Evolutionary conservation across 495 filamentous ascomycete genomes (phyloP), one percentile per base, ranked within the genome.

Genomic region (Xylaria cubensis): DNA sequence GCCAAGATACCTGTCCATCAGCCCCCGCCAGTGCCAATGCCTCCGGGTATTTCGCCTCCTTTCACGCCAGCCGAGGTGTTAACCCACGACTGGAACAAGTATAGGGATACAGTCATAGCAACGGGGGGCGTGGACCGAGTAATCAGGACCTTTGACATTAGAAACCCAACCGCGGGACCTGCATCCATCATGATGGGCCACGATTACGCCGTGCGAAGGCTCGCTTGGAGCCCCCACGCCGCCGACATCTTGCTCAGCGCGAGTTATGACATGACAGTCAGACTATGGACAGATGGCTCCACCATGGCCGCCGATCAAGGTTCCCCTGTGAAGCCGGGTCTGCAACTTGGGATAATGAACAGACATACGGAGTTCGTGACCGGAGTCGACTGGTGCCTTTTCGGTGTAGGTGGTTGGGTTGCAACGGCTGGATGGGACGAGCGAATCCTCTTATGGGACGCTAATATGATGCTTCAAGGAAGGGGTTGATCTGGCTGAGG

Each of bases 1-100:
- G 77, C 91, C 39, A 86, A 89, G 63, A 92, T 97, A 58, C 92
- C 93, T 12, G 93, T 94, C 72, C 94, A 97, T 79, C 74, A 87
- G 3, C 84, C 87, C 3, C 86, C 87, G 4, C 81, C 85, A 0
- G 79, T 32, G 74, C 77, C 75, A 59, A 79, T 70, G 74, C 84
- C 74, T 64, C 82, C 77, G 76, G 56, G 74, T 73, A 19, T 72
- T 34, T 78, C 79, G 72, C 70, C 78, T 24, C 78, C 77, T 34
- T 75, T 78, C 50, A 76, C 76, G 26, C 87, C 81, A 61, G 85
- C 87, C 21, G 96, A 99, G 83, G 88, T 91, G 39, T 88, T 99
- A 19, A 98, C 95, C 3, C 96, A 98, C 79, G 96, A 99, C 82
- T 98, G 97, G 97, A 99, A 99, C 81, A 99, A 99, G 79, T 99